Percentiles rank a stretch among this genome's conserved stretches.
phyloP scores from a whole-genome alignment of 352 stramenopile species.

The Poterioochromonas sp. region DNA sequence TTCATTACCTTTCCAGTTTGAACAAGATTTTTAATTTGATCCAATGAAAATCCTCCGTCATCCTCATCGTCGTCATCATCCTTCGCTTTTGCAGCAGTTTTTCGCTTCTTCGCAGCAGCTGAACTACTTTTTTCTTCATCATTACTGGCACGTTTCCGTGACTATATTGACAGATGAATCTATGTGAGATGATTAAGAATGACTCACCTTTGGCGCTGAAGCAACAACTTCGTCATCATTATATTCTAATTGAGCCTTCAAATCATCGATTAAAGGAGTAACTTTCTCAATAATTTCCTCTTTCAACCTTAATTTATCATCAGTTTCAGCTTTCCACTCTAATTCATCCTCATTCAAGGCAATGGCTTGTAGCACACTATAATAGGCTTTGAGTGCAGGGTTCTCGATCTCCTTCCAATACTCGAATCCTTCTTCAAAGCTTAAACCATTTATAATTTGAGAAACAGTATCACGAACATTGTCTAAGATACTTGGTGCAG shows the following conservation, averaged over 20 bases:
- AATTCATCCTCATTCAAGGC: conserved; percentile 6
- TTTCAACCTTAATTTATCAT: neutral
- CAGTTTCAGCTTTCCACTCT: neutral
- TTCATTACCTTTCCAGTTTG: neutral
- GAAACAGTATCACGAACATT: neutral
- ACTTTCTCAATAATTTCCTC: neutral
- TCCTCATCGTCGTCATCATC: neutral
- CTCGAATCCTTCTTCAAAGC: neutral
- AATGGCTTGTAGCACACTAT: conserved; percentile 1
- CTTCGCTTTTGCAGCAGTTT: neutral
- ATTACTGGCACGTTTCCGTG: neutral
- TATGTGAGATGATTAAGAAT: no score
- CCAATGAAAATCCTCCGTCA: neutral
- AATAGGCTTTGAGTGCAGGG: neutral
- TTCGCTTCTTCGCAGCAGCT: neutral
- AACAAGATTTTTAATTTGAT: neutral
- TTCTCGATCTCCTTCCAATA: neutral
- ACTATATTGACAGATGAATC: neutral
- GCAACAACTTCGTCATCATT: neutral
- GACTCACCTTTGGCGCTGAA: neutral
- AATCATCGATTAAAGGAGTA: neutral
- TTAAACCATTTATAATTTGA: neutral
- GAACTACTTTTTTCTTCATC: neutral
- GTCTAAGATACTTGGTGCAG: neutral
- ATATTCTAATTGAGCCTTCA: neutral